phyloP scores from a whole-genome alignment of 1,284 basidiomycete species.

The Anthracocystis setariae region DNA sequence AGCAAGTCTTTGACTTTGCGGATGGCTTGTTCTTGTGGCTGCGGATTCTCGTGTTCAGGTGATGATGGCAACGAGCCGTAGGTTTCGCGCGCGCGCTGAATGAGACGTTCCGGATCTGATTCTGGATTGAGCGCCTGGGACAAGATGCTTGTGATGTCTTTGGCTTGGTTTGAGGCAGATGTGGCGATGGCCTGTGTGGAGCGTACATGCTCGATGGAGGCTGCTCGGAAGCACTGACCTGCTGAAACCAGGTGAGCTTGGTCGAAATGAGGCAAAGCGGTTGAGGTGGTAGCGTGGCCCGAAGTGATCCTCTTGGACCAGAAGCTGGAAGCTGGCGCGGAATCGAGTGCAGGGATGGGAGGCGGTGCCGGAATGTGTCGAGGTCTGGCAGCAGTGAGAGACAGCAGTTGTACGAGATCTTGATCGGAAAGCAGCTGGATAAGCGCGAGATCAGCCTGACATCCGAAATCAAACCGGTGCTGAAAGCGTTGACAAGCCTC shows the following conservation, averaged over 20 bases:
- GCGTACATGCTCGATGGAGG: conserved; percentile 18
- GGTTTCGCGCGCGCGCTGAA: conserved; percentile 8
- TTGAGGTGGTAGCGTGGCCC: background rate
- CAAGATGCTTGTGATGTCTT: conserved; percentile 8
- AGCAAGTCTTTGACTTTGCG: conserved; percentile 26
- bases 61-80: background rate
- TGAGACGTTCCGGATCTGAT: conserved; percentile 19
- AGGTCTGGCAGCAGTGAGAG: conserved; percentile 8
- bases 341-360: background rate
- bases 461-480: conserved; percentile 10
- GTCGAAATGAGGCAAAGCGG: conserved; percentile 14
- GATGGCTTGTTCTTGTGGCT: background rate
- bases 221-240: conserved; percentile 18
- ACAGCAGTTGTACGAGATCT: conserved; percentile 9
- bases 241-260: conserved; percentile 15
- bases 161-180: conserved; percentile 4
- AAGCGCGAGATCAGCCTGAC: conserved; percentile 23
- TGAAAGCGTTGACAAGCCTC: conserved; percentile 31
- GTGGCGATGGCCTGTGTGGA: background rate
- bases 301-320: conserved; percentile 7
- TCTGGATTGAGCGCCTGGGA: conserved; percentile 34
- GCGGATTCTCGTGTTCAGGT: background rate
- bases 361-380: conserved; percentile 12
- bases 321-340: background rate
- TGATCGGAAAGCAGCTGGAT: conserved; percentile 2